These are phyloP conservation scores for Crithidia mellificae DNA, from an alignment of 208 protist species.

Conservation along the genomic window DNA sequence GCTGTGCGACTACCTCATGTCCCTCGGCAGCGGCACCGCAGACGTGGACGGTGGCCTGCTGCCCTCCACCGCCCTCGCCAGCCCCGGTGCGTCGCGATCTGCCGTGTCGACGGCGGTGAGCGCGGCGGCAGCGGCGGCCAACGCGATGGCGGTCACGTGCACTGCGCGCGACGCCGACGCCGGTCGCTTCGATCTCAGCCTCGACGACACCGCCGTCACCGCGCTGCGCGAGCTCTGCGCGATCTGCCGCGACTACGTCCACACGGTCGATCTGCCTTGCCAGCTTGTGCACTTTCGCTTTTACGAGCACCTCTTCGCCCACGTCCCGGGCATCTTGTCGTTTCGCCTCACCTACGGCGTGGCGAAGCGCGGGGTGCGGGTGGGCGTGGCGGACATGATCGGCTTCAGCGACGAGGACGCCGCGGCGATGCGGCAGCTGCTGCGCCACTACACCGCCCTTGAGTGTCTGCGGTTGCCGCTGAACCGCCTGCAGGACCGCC, in stretches of 20 bases:
- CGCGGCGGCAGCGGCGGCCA: background rate
- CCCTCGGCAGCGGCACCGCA: slow-evolving; percentile 35
- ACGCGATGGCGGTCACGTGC: slow-evolving; percentile 10
- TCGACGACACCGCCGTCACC: slow-evolving; percentile 25
- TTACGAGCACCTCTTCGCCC: slow-evolving; percentile 69
- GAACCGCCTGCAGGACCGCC: slow-evolving; percentile 61
- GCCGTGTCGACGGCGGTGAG: slow-evolving; percentile 1
- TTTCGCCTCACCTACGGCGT: slow-evolving; percentile 83
- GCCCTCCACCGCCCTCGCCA: slow-evolving; percentile 5
- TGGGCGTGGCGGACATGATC: slow-evolving; percentile 64
- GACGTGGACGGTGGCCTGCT: slow-evolving; percentile 13
- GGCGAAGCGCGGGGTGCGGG: slow-evolving; percentile 54
- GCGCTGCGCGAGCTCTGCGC: slow-evolving; percentile 61
- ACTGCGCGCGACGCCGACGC: slow-evolving; percentile 25
- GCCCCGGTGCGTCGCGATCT: background rate
- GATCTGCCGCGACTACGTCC: slow-evolving; percentile 73
- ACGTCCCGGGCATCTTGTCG: slow-evolving; percentile 57
- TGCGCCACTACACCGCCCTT: slow-evolving; percentile 54
- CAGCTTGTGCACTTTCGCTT: slow-evolving; percentile 75
- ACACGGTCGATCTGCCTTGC: slow-evolving; percentile 63
- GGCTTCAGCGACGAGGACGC: slow-evolving; percentile 82
- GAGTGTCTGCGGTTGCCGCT: slow-evolving; percentile 61
- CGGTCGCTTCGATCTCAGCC: slow-evolving; percentile 28
- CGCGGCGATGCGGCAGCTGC: slow-evolving; percentile 47
- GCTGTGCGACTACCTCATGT: slow-evolving; percentile 73